Evolutionary conservation across 2,329 filamentous ascomycete species (phyloP).

Genomic region (Monosporascus cannonballus): DNA sequence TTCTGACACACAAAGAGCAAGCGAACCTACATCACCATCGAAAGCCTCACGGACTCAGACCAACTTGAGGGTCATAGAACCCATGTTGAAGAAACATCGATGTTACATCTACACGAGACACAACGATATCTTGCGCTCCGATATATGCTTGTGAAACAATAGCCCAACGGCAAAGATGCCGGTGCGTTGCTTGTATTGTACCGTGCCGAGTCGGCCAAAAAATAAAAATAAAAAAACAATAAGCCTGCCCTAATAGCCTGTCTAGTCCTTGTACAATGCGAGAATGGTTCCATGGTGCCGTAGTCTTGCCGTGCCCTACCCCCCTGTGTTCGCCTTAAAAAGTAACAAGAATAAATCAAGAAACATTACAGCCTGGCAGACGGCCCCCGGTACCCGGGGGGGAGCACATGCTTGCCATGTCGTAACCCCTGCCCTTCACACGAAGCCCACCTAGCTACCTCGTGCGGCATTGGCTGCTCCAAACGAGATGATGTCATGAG

Average conservation of each 20-base stretch:
- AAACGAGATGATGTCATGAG: not conserved
- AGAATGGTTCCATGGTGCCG: not conserved
- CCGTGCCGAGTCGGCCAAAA: not conserved
- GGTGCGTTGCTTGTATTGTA: too few relatives aligned
- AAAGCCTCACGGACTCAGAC: too few relatives aligned
- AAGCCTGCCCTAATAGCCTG: not conserved
- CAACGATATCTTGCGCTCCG: too few relatives aligned
- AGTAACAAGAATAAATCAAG: not conserved
- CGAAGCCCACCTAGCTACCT: not conserved
- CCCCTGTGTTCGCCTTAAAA: not conserved
- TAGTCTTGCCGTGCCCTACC: not conserved
- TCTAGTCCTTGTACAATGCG: not conserved
- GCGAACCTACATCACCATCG: too few relatives aligned
- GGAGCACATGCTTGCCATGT: not conserved
- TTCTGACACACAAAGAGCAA: too few relatives aligned
- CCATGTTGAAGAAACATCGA: too few relatives aligned
- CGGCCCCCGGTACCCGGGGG: not conserved
- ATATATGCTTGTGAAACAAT: too few relatives aligned
- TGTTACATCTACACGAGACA: too few relatives aligned
- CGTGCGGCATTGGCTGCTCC: not conserved
- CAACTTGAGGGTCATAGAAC: too few relatives aligned
- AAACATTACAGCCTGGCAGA: too few relatives aligned
- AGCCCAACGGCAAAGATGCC: too few relatives aligned
- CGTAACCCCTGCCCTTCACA: not conserved
- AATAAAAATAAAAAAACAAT: not conserved